Base-by-base conservation (phyloP, 2,329 filamentous ascomycete species). In the Beauveria medogensis region DNA sequence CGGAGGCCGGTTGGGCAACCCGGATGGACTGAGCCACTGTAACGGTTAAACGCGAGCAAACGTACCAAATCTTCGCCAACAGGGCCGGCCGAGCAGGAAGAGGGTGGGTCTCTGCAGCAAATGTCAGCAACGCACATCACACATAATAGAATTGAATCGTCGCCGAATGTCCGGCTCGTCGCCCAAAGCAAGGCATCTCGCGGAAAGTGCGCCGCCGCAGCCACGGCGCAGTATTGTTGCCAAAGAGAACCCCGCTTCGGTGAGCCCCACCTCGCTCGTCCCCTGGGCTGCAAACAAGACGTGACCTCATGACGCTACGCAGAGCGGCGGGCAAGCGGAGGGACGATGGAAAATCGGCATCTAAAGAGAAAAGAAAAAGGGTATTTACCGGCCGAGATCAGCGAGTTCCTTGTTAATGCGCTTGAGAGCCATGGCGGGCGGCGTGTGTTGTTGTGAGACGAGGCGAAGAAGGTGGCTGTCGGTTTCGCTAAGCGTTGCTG, bases 41-140 rank as follows among this genome's bases (percentile, higher is more conserved):
- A 55, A 67, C 58, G 59, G 65, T 67, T 63, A 66, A 66, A 28
- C 22, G 68, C 66, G 66, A 67, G 66, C 66, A 66, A 65, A 82
- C 91, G 73, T 92, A 97, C 94, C 86, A 99, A 78, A 82, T 99
- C 94, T 82, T 97, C 93, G 77, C 92, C 92, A 72, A 95, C 88
- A 69, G 94, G 94, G 68, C 94, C 94, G 71, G 94, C 94, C 75
- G 93, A 97, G 87, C 94, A 99, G 69, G 93, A 97, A 63, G 94
- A 97, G 73, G 94, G 94, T 75, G 94, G 94, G 77, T 99, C 94
- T 82, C 94, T 97, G 70, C 65, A 66, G 72, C 66, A 51, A 61
- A 60, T 46, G 55, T 62, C 20, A 56, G 50, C 24, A 52, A 50
- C 40, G 34, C 67, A 72, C 65, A 62, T 64, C 58, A 46, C 9